Base-by-base conservation (phyloP, 208 protist species). In the Crithidia expoeki region DNA sequence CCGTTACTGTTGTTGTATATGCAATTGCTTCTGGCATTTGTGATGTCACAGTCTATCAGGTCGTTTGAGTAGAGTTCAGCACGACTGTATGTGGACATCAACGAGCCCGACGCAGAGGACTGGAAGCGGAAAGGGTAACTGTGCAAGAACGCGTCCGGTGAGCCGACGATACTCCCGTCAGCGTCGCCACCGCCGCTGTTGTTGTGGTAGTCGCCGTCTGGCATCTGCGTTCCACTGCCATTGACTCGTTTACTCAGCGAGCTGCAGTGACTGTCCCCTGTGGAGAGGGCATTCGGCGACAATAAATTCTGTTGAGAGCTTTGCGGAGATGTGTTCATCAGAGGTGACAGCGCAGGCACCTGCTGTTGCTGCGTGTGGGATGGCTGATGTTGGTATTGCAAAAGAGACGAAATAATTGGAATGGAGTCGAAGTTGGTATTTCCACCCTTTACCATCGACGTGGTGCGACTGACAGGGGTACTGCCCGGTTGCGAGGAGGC, bases 401-500 rank as follows among this genome's bases (percentile, higher is more conserved):
- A 28, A 5, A 5, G 51, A 4, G 51, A 28, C 1, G 53, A 61
- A 12, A 61, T n/a, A 7, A 49, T 61, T 2, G 56, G 38, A 9
- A 38, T 44, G 58, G 42, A 30, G 42, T 64, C 42, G 58, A 34
- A 52, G 19, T 52, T 64, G 6, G 25, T 2, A n/a, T 59, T 59
- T 59, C 53, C 53, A 2, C 60, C 28, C 46, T 52, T 65, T 30
- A 65, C 60, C 60, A 65, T 65, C 19, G 60, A 65, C n/a, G 60
- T 65, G 28, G 42, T 52, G 27, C 60, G 60, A 42, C 60, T 65
- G 2, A 65, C 60, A 11, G 30, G 30, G 0, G 42, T 49, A 17
- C 60, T 65, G 46, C 46, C 19, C 6, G 46, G 46, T 46, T 52
- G 60, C 27, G 60, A 55, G 17, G 32, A 28, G 19, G 32, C 32